Percentiles rank a stretch among this genome's conserved stretches.
These are phyloP conservation scores for Ilex asprella DNA, from an alignment of 257 asterid genomes.

Conservation along the genomic window DNA sequence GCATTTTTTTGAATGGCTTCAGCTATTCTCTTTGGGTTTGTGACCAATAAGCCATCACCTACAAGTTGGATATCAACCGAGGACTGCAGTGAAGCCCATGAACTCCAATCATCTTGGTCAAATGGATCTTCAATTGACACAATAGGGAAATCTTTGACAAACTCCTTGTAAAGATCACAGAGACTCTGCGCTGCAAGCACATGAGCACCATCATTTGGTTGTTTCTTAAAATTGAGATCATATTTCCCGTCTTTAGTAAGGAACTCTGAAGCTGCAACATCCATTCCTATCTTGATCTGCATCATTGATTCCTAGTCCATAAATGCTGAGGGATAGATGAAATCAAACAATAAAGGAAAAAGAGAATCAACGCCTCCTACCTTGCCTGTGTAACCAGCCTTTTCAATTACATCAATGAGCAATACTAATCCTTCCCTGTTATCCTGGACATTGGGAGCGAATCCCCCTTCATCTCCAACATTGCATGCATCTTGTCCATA, in stretches of 20 bases:
- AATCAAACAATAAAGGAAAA: conserved; percentile 4
- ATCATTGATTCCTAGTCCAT: conserved; percentile 12
- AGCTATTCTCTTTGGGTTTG: conserved; percentile 90
- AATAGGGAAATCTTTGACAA: conserved; percentile 82
- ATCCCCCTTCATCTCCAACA: conserved; percentile 99
- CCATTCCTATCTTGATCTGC: conserved; percentile 99
- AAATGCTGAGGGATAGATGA: conserved; percentile 7
- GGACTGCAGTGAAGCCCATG: conserved; percentile 87
- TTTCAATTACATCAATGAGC: conserved; percentile 91
- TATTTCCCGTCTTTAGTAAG: conserved; percentile 75
- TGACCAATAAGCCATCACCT: conserved; percentile 89
- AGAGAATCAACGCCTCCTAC: conserved; percentile 20
- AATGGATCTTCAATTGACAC: conserved; percentile 97
- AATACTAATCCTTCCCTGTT: conserved; percentile 89
- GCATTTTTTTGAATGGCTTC: conserved; percentile 88
- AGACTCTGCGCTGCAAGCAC: conserved; percentile 71
- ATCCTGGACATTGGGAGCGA: conserved; percentile 97
- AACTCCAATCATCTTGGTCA: conserved; percentile 98
- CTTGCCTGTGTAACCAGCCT: conserved; percentile 93
- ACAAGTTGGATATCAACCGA: conserved; percentile 84
- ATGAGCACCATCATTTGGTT: conserved; percentile 93
- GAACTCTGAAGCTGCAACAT: conserved; percentile 98
- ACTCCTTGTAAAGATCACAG: conserved; percentile 73
- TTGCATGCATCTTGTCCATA: conserved; percentile 99
- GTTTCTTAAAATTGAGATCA: conserved; percentile 94